A percentile compares a stretch with the other conserved stretches of the same genome.
phyloP scores from a whole-genome alignment of 371 early-diverging fungal genomes.

The Coemansia sp. region DNA sequence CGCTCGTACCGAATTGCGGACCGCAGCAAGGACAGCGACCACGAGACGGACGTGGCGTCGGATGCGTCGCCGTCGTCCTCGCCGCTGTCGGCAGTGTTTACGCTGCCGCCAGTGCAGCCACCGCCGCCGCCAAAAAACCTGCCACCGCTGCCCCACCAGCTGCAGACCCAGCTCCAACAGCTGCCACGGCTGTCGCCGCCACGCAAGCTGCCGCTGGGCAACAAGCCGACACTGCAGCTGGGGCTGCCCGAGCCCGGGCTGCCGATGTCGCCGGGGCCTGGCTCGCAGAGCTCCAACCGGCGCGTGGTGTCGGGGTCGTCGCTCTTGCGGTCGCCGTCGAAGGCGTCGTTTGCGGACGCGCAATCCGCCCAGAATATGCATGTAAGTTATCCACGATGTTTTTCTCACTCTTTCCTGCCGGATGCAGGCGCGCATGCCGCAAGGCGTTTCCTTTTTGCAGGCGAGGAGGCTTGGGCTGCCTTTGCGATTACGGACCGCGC shows the following conservation, averaged over 20 bases:
- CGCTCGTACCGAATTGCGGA: conserved; percentile 38
- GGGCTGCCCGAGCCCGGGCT: conserved; percentile 35
- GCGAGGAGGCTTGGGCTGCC: no score
- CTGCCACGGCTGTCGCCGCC: conserved; percentile 48
- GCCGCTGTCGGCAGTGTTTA: conserved; percentile 30
- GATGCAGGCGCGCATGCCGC: conserved; percentile 2
- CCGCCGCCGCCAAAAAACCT: conserved; percentile 39
- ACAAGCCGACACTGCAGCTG: conserved; percentile 33
- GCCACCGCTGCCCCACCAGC: conserved; percentile 41
- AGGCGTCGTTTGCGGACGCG: conserved; percentile 33
- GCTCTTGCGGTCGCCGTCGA: conserved; percentile 46
- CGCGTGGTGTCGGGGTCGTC: conserved; percentile 50
- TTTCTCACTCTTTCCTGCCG: not conserved
- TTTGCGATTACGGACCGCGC: not conserved
- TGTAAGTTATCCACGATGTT: conserved; percentile 32
- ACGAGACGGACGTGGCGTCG: conserved; percentile 14
- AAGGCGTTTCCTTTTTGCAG: no score
- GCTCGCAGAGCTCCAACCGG: conserved; percentile 36
- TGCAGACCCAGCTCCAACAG: conserved; percentile 43
- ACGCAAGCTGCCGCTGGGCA: conserved; percentile 37
- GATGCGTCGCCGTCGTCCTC: conserved; percentile 38
- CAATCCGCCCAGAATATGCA: conserved; percentile 44
- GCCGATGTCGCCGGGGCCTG: conserved; percentile 23
- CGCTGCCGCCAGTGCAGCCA: conserved; percentile 32
- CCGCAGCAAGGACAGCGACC: conserved; percentile 32